These are phyloP conservation scores for Venturia nashicola DNA, from an alignment of 2,329 filamentous ascomycete species.

Conservation along the genomic window DNA sequence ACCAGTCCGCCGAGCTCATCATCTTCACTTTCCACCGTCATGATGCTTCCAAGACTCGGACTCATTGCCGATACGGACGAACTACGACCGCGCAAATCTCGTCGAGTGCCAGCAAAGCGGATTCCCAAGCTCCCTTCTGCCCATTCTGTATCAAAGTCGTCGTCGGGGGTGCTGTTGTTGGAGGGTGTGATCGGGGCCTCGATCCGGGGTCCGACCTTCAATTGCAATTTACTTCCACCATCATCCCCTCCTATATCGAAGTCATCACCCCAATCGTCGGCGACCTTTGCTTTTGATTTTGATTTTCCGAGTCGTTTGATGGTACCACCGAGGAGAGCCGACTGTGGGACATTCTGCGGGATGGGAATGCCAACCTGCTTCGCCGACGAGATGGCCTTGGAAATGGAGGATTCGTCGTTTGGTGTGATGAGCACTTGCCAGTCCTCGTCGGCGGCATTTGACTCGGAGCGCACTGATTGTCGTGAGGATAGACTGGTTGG, in stretches of 20 bases:
- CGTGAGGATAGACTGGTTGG: conserved; percentile 56
- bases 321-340: conserved; percentile 80
- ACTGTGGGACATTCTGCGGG: conserved; percentile 73
- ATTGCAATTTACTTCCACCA: conserved; percentile 24
- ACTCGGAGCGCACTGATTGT: conserved; percentile 71
- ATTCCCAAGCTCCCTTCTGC: conserved; percentile 88
- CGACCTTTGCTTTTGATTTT: conserved; percentile 30
- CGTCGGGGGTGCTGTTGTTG: conserved; percentile 33
- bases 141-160: conserved; percentile 76
- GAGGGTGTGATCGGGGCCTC: conserved; percentile 19
- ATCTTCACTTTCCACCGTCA: conserved; percentile 86
- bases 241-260: conserved; percentile 7
- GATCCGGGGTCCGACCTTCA: conserved; percentile 19
- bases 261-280: conserved; percentile 39
- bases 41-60: conserved; percentile 81
- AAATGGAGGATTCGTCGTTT: conserved; percentile 72
- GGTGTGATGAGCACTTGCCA: conserved; percentile 75
- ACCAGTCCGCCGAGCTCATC: conserved; percentile 85
- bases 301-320: conserved; percentile 73
- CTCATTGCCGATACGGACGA: conserved; percentile 83
- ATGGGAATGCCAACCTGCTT: conserved; percentile 85
- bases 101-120: conserved; percentile 72
- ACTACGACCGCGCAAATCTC: conserved; percentile 71
- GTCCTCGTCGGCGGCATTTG: conserved; percentile 67
- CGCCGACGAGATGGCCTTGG: conserved; percentile 77